Percentiles rank a stretch among this genome's conserved stretches.
These are phyloP conservation scores for Aspergillus pseudoterreus DNA, from an alignment of 2,329 filamentous ascomycete species.

Conservation along the genomic window DNA sequence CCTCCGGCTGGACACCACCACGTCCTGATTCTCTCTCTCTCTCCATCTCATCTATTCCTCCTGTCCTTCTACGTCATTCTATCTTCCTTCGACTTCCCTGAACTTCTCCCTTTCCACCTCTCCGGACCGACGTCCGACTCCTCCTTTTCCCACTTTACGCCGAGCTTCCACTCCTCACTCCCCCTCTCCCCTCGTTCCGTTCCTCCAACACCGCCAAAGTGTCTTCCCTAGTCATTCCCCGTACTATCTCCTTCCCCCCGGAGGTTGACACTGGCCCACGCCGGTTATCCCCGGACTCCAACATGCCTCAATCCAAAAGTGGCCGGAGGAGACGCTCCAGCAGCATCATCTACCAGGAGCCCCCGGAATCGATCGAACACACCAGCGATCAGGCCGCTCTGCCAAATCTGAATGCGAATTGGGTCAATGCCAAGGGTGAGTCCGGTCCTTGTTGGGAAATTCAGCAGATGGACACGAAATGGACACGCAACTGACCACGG, in stretches of 20 bases:
- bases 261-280: conserved; percentile 64
- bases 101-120: background rate
- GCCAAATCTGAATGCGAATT: conserved; percentile 95
- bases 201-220: conserved; percentile 80
- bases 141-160: conserved; percentile 20
- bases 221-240: conserved; percentile 87
- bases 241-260: conserved; percentile 88
- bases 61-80: background rate
- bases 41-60: too few relatives aligned
- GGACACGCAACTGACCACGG: conserved; percentile 13
- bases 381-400: conserved; percentile 93
- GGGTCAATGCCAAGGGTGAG: conserved; percentile 98
- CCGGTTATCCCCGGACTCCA: conserved; percentile 57
- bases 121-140: conserved; percentile 16
- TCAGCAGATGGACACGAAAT: too few relatives aligned
- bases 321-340: conserved; percentile 89
- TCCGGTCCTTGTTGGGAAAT: background rate
- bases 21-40: too few relatives aligned
- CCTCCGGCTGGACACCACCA: too few relatives aligned
- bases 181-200: conserved; percentile 21
- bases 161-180: conserved; percentile 21
- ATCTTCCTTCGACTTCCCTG: background rate
- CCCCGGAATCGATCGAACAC: conserved; percentile 93
- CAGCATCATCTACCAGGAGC: conserved; percentile 97
- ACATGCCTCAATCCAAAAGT: conserved; percentile 60